Percentiles rank a stretch among this genome's conserved stretches.
Conservation (phyloP, 345 rosid species). For the Corchorus capsularis region DNA sequence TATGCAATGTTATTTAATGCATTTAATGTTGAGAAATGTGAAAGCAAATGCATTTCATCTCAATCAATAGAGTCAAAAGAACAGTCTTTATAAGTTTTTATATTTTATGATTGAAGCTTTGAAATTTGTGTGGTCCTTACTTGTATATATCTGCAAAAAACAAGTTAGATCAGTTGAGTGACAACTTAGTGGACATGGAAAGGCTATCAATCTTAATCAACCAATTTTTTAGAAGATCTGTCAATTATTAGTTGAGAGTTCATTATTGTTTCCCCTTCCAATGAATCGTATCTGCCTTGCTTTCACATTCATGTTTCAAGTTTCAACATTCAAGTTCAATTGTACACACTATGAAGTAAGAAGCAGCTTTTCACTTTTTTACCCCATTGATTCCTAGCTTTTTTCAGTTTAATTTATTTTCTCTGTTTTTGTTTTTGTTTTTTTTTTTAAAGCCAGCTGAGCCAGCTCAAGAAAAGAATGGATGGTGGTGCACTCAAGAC, state of each 20-base stretch:
- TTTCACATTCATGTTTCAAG: constrained; percentile 3
- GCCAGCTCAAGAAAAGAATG: too few species aligned
- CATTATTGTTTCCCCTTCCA: not conserved
- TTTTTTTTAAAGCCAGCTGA: too few species aligned
- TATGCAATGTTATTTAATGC: not conserved
- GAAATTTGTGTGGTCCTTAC: not conserved
- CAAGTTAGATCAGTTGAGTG: not conserved
- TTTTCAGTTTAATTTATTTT: too few species aligned
- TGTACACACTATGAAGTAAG: too few species aligned
- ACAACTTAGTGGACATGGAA: not conserved
- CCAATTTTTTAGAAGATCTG: not conserved
- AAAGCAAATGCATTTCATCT: not conserved
- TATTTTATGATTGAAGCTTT: not conserved
- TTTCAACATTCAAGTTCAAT: not conserved
- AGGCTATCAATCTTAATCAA: not conserved
- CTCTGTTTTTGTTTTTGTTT: too few species aligned
- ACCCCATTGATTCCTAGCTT: too few species aligned
- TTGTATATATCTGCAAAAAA: not conserved
- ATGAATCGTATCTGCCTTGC: not conserved
- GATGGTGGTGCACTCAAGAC: too few species aligned
- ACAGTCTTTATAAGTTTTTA: not conserved
- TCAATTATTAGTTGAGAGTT: not conserved
- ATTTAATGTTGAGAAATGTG: not conserved
- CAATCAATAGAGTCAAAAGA: not conserved
- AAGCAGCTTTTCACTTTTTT: too few species aligned